Base-by-base conservation (phyloP, 345 rosid genomes). In the Melaleuca alternifolia region DNA sequence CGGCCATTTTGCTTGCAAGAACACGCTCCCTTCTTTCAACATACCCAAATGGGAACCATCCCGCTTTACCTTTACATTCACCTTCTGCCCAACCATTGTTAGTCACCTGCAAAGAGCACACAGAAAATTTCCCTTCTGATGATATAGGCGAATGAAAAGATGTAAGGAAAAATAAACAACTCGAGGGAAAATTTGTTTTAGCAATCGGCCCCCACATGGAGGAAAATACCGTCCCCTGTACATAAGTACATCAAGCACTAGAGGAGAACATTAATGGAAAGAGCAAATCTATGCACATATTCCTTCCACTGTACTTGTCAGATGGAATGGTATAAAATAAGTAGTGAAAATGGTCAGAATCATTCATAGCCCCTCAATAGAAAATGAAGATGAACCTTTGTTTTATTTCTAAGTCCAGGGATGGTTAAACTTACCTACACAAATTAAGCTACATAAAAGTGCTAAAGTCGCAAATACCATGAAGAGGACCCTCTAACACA, bases 31-130 rank as follows among this genome's bases (percentile, higher is more conserved):
- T 92, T 92, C 96, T 94, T 88, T 95, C 97, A 9, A 96, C 85
- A 71, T 94, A 97, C 41, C 94, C 95, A 56, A 89, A 94, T 57
- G 98, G 98, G 89, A 97, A 97, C 99, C 97, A 96, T 87, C 98
- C 98, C 26, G 98, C 98, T 91, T 91, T 94, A 53, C 99, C 98
- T 92, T 93, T 94, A 90, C 99, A 94, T 91, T 97, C 99, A 71
- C 99, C 99, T 90, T 97, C 99, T 2, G 98, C 99, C 99, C 99
- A 97, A 28, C 98, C 98, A 85, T 91, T 94, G 86, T 92, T 95
- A 20, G 92, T 93, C 75, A 97, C 98, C 98, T 96, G 92, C 87
- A 71, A 87, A 81, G 50, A 87, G 44, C 87, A 59, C 28, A 46
- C 20, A 51, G 51, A 54, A 28, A 30, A 26, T 7, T 21, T 26